phyloP scores from a whole-genome alignment of 2,329 filamentous ascomycete species.

The Verticillium isaacii region DNA sequence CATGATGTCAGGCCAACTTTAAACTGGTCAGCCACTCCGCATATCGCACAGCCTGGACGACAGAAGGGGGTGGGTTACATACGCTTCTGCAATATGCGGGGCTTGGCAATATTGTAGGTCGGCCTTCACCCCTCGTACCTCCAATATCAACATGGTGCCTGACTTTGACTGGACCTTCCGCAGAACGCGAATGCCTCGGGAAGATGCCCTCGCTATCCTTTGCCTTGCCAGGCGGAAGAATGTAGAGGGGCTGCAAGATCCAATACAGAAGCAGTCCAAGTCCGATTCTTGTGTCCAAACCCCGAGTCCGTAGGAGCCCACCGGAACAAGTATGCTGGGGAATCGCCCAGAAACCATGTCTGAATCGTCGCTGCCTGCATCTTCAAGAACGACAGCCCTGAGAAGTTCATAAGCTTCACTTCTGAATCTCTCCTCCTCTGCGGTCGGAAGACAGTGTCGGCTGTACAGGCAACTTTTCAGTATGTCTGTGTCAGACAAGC shows the following conservation, averaged over 20 bases:
- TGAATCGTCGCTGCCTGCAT: slow-evolving; percentile 9
- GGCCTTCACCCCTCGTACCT: slow-evolving; percentile 51
- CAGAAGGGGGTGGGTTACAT: slow-evolving; percentile 2
- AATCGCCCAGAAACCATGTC: slow-evolving; percentile 14
- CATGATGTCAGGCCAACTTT: slow-evolving; percentile 41
- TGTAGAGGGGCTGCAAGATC: slow-evolving; percentile 52
- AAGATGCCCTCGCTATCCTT: slow-evolving; percentile 42
- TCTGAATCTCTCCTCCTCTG: slow-evolving; percentile 35
- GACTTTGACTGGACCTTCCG: slow-evolving; percentile 53
- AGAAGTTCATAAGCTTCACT: slow-evolving; percentile 41
- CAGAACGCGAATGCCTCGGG: slow-evolving; percentile 42
- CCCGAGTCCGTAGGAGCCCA: slow-evolving; percentile 62
- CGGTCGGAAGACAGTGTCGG: slow-evolving; percentile 39
- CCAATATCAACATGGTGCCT: slow-evolving; percentile 61
- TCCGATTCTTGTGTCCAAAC: slow-evolving; percentile 58
- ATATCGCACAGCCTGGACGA: too few relatives aligned
- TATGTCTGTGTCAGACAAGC: slow-evolving; percentile 24
- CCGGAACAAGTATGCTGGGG: slow-evolving; percentile 48
- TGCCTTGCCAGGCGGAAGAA: slow-evolving; percentile 58
- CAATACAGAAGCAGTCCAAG: slow-evolving; percentile 62
- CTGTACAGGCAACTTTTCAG: slow-evolving; percentile 32
- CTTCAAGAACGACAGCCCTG: slow-evolving; percentile 33
- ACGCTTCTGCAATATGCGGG: slow-evolving; percentile 46
- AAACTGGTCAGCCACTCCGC: slow-evolving; percentile 1
- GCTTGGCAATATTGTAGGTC: slow-evolving; percentile 66